These are phyloP conservation scores for Kwoniella dendrophila DNA, from an alignment of 768 basidiomycete species.

Conservation along the genomic window DNA sequence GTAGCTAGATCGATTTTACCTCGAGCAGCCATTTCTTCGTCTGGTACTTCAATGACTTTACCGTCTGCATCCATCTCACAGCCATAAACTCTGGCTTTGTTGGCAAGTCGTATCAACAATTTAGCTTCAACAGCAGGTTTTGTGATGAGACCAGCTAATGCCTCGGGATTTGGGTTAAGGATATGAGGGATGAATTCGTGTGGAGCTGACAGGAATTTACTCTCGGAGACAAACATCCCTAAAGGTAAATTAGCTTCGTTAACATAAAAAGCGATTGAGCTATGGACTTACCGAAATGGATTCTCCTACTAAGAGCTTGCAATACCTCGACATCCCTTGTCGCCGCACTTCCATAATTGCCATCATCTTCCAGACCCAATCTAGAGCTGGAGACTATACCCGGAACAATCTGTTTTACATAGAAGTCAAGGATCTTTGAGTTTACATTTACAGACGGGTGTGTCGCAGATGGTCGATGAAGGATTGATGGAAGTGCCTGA, in stretches of 20 bases:
- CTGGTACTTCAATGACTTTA: slow-evolving; percentile 47
- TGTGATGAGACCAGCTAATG: slow-evolving; percentile 85
- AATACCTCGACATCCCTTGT: slow-evolving; percentile 93
- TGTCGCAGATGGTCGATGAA: slow-evolving; percentile 61
- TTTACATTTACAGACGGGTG: slow-evolving; percentile 71
- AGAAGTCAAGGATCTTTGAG: slow-evolving; percentile 81
- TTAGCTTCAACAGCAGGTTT: slow-evolving; percentile 93
- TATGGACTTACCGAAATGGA: slow-evolving; percentile 88
- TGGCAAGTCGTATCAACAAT: slow-evolving; percentile 76
- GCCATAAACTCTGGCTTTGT: slow-evolving; percentile 77
- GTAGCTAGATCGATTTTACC: slow-evolving; percentile 88
- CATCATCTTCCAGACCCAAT: slow-evolving; percentile 82
- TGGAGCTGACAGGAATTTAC: slow-evolving; percentile 87
- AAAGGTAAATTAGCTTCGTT: neutral
- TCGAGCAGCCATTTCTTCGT: slow-evolving; percentile 29
- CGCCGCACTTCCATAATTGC: slow-evolving; percentile 94
- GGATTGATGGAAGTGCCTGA: slow-evolving; percentile 77
- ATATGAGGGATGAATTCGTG: slow-evolving; percentile 92
- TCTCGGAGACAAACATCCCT: slow-evolving; percentile 99
- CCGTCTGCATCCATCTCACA: slow-evolving; percentile 68
- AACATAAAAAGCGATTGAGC: no score
- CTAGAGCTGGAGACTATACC: slow-evolving; percentile 70
- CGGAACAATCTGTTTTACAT: slow-evolving; percentile 83
- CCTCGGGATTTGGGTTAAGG: slow-evolving; percentile 70
- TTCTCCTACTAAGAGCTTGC: slow-evolving; percentile 96